Evolutionary conservation across 805 yeast species (phyloP).

Genomic region (Yarrowia sp.): DNA sequence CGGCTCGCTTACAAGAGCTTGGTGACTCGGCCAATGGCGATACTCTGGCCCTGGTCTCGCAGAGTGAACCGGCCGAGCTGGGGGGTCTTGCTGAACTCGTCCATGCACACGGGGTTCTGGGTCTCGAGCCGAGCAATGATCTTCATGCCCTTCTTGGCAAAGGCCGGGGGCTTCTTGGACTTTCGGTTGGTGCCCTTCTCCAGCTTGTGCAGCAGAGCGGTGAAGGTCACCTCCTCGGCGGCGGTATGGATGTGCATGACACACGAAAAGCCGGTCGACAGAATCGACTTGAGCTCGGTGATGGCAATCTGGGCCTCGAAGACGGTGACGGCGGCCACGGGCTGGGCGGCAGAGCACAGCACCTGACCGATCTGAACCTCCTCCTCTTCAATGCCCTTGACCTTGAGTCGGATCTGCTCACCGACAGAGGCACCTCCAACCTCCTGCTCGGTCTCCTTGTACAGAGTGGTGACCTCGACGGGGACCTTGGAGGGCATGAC

Average conservation of each 20-base stretch:
- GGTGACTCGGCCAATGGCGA: constrained; percentile 97
- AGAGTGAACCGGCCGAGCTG: constrained; percentile 97
- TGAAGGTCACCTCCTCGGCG: constrained; percentile 86
- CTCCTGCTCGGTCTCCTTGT: constrained; percentile 94
- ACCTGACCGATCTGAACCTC: constrained; percentile 91
- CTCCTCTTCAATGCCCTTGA: constrained; percentile 96
- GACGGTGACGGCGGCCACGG: constrained; percentile 83
- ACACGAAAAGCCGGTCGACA: constrained; percentile 94
- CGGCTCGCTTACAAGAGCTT: constrained; percentile 48
- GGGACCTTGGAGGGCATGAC: constrained; percentile 88
- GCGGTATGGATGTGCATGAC: constrained; percentile 99
- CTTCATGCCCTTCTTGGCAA: constrained; percentile 98
- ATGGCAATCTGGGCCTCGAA: constrained; percentile 97
- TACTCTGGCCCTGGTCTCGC: constrained; percentile 97
- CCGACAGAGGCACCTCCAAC: constrained; percentile 88
- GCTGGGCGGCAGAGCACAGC: constrained; percentile 76
- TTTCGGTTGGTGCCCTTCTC: constrained; percentile 96
- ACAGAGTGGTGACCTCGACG: constrained; percentile 83
- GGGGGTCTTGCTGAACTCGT: constrained; percentile 86
- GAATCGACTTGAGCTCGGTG: constrained; percentile 90
- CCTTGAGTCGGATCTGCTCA: constrained; percentile 91
- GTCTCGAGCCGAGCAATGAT: constrained; percentile 88
- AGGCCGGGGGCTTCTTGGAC: constrained; percentile 95
- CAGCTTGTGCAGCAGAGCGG: constrained; percentile 81
- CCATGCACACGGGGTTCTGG: constrained; percentile 86